Evolutionary conservation across 306 rosid genomes (phyloP).

Genomic region (Lupinus albus): DNA sequence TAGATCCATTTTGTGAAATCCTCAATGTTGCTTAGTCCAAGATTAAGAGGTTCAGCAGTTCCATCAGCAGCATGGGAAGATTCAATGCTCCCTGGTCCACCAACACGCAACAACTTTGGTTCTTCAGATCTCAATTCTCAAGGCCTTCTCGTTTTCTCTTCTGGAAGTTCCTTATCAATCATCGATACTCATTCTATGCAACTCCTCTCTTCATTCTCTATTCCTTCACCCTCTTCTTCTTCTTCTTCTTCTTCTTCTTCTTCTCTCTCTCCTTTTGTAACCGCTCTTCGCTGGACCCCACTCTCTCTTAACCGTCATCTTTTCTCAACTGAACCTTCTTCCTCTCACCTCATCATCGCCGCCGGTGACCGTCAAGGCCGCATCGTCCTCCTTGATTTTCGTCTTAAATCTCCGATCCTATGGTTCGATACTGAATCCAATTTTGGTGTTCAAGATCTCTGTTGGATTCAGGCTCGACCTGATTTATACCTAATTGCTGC

Average conservation of each 20-base stretch:
- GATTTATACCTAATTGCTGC: conserved; percentile 71
- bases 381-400: conserved; percentile 78
- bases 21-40: conserved; percentile 50
- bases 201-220: conserved; percentile 67
- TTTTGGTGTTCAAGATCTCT: conserved; percentile 76
- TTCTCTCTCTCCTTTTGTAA: conserved; percentile 80
- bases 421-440: conserved; percentile 76
- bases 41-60: conserved; percentile 27
- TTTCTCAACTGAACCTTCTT: conserved; percentile 78
- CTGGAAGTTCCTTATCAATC: conserved; percentile 87
- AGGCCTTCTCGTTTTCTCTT: conserved; percentile 83
- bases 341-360: conserved; percentile 87
- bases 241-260: conserved; percentile 35
- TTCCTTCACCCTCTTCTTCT: conserved; percentile 92
- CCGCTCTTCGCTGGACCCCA: conserved; percentile 89
- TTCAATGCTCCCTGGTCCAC: conserved; percentile 91
- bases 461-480: conserved; percentile 83
- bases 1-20: no score
- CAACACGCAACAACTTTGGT: conserved; percentile 88
- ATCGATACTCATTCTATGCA: conserved; percentile 83
- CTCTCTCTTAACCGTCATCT: conserved; percentile 77
- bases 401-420: conserved; percentile 58
- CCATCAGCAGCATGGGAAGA: conserved; percentile 65
- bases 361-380: conserved; percentile 93
- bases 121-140: conserved; percentile 78